Percentiles rank a stretch among this genome's conserved stretches.
phyloP scores from a whole-genome alignment of 2,329 filamentous ascomycete species.

The Aspergillus sojae region DNA sequence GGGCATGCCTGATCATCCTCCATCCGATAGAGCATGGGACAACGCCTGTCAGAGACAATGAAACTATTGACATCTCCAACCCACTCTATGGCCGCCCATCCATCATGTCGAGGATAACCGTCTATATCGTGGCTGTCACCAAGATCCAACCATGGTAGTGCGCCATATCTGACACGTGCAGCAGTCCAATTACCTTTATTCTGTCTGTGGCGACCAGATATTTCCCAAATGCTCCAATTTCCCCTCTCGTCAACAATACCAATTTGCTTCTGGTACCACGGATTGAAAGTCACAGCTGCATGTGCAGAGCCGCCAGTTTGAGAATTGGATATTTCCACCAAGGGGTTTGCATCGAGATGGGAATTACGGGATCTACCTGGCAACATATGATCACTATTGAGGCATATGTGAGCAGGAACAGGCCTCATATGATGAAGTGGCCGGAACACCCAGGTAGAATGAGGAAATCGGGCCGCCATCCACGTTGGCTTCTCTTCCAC shows the following conservation, averaged over 20 bases:
- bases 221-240: conserved; percentile 56
- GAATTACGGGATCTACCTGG: conserved; percentile 34
- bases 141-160: conserved; percentile 29
- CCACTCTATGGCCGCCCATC: conserved; percentile 49
- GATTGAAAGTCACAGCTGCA: conserved; percentile 62
- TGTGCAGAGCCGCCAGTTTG: conserved; percentile 52
- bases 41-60: conserved; percentile 55
- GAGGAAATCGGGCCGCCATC: conserved; percentile 54
- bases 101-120: conserved; percentile 37
- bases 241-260: conserved; percentile 58
- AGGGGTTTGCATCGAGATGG: conserved; percentile 50
- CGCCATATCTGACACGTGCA: conserved; percentile 32
- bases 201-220: conserved; percentile 37
- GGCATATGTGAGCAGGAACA: conserved; percentile 24
- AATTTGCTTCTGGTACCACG: conserved; percentile 60
- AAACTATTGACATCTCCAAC: conserved; percentile 43
- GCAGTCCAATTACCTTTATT: conserved; percentile 32
- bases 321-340: conserved; percentile 47
- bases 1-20: conserved; percentile 27
- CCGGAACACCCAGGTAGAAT: conserved; percentile 52
- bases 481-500: conserved; percentile 46
- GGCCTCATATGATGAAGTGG: conserved; percentile 39
- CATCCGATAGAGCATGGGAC: conserved; percentile 40
- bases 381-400: conserved; percentile 16
- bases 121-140: conserved; percentile 17